Percentiles rank a stretch among this genome's conserved stretches.
phyloP scores from a whole-genome alignment of 306 rosid genomes.

The Abrus pulchellus region DNA sequence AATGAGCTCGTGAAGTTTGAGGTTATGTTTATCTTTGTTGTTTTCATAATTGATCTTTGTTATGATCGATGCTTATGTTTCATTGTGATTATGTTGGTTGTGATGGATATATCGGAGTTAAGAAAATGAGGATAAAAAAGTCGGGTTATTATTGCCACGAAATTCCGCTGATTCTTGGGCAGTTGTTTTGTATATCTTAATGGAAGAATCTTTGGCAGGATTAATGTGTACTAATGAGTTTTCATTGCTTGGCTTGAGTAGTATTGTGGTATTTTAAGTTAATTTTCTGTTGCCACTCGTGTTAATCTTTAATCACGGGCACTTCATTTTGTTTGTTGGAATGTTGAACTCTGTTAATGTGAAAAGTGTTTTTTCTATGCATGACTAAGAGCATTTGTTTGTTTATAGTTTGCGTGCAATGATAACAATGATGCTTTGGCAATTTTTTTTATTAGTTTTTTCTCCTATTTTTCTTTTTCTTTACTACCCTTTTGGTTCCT shows the following conservation, averaged over 20 bases:
- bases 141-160: background rate
- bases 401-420: background rate
- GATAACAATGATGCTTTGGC: background rate
- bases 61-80: background rate
- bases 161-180: constrained; percentile 6
- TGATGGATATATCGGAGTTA: background rate
- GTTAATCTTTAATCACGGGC: constrained; percentile 13
- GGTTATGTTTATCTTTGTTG: background rate
- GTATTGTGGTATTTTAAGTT: constrained; percentile 20
- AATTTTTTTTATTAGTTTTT: constrained; percentile 26
- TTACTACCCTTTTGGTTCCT: constrained; percentile 33
- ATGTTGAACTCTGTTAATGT: background rate
- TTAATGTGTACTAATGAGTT: background rate
- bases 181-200: constrained; percentile 14
- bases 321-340: constrained; percentile 10
- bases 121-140: background rate
- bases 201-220: background rate
- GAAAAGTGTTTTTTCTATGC: background rate
- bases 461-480: constrained; percentile 8
- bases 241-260: constrained; percentile 25
- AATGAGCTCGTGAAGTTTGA: background rate
- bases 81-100: background rate
- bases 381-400: background rate
- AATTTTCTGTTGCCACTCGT: constrained; percentile 4
- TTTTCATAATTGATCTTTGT: background rate